These are phyloP conservation scores for Monilinia fructigena DNA, from an alignment of 2,329 filamentous ascomycete species.

Conservation along the genomic window DNA sequence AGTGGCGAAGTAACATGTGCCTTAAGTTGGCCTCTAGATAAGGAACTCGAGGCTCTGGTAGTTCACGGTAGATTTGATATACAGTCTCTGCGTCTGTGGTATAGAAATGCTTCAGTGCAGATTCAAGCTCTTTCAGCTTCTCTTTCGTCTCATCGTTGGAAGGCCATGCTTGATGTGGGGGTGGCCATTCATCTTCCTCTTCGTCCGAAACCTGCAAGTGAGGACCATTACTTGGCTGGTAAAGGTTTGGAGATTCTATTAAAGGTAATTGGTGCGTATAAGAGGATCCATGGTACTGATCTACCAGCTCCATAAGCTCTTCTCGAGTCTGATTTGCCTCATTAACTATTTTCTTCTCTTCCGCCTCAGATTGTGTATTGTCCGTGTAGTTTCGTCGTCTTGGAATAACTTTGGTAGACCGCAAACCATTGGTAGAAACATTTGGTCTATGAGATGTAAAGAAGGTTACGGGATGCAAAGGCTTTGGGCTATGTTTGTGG, in stretches of 20 bases:
- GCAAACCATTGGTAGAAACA: slow-evolving; percentile 21
- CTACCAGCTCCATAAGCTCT: slow-evolving; percentile 54
- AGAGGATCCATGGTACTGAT: slow-evolving; percentile 48
- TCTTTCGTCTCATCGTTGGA: slow-evolving; percentile 33
- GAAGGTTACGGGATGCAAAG: slow-evolving; percentile 25
- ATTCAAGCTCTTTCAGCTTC: slow-evolving; percentile 33
- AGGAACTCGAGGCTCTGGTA: slow-evolving; percentile 40
- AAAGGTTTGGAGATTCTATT: slow-evolving; percentile 52
- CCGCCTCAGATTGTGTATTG: slow-evolving; percentile 5
- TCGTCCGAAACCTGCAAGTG: slow-evolving; percentile 52
- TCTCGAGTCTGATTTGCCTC: slow-evolving; percentile 40
- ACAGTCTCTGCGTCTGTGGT: slow-evolving; percentile 35
- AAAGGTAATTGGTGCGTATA: slow-evolving; percentile 55
- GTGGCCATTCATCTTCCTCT: slow-evolving; percentile 46
- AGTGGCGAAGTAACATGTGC: slow-evolving; percentile 38
- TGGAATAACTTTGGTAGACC: slow-evolving; percentile 19
- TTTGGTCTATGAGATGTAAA: slow-evolving; percentile 31
- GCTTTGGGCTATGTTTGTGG: slow-evolving; percentile 32
- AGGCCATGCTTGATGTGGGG: slow-evolving; percentile 36
- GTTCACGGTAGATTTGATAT: slow-evolving; percentile 40
- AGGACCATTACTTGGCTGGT: slow-evolving; percentile 52
- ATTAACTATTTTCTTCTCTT: slow-evolving; percentile 14
- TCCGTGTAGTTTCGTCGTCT: slow-evolving; percentile 28
- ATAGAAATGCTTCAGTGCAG: slow-evolving; percentile 28
- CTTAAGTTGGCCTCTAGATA: slow-evolving; percentile 36